Evolutionary conservation across 2,329 filamentous ascomycete species (phyloP).

Genomic region (Ceratocystiopsis minuta): DNA sequence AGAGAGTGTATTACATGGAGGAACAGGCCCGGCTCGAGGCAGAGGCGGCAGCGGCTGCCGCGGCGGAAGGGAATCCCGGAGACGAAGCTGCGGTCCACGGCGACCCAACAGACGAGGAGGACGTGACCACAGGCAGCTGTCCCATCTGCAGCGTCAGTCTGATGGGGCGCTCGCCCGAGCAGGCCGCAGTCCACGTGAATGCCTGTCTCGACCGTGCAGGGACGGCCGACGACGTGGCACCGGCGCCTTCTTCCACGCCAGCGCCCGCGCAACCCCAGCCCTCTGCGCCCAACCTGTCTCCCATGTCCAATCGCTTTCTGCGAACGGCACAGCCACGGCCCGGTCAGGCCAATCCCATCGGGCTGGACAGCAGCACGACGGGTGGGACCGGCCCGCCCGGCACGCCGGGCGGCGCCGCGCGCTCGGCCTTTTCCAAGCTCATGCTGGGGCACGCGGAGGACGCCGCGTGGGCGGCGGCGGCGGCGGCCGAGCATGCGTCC

Average conservation of each 20-base stretch:
- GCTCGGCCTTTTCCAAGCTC: conserved; percentile 75
- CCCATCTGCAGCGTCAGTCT: conserved; percentile 61
- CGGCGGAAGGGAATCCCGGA: conserved; percentile 9
- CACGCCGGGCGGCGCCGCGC: conserved; percentile 11
- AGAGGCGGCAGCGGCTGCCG: conserved; percentile 23
- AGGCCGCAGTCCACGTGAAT: conserved; percentile 76
- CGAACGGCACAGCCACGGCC: conserved; percentile 55
- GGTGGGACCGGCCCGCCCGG: neutral
- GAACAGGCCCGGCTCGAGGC: conserved; percentile 53
- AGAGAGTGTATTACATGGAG: conserved; percentile 55
- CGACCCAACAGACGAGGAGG: conserved; percentile 14
- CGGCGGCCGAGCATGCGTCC: conserved; percentile 58
- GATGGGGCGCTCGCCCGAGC: conserved; percentile 38
- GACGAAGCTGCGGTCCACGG: no score
- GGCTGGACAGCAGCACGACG: neutral
- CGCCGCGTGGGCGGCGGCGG: conserved; percentile 73
- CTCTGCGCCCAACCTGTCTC: conserved; percentile 12
- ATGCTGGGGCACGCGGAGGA: conserved; percentile 90
- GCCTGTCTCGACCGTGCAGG: conserved; percentile 58
- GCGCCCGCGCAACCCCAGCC: neutral
- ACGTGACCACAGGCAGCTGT: conserved; percentile 34
- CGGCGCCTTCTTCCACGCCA: no score
- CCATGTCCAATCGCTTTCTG: conserved; percentile 38
- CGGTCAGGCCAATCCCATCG: conserved; percentile 65
- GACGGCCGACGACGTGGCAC: neutral